phyloP scores from a whole-genome alignment of 2,329 filamentous ascomycete genomes.

The Leptodontidium sp. region DNA sequence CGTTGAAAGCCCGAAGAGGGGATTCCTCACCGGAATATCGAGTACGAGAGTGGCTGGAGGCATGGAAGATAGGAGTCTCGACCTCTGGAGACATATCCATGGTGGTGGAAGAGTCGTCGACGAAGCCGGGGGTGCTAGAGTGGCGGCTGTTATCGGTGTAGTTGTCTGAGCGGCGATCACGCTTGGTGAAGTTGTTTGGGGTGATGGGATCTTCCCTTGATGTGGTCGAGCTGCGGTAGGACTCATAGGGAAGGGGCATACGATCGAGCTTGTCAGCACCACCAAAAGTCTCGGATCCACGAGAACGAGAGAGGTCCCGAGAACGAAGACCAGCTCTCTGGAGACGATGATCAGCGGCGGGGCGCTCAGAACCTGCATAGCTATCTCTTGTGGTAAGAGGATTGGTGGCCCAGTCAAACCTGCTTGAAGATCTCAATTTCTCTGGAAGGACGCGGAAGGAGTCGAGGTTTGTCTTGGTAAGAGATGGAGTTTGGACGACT shows the following conservation, averaged over 20 bases:
- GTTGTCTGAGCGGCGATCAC: background rate
- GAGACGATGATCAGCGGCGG: background rate
- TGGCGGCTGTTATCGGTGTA: background rate
- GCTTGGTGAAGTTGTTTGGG: background rate
- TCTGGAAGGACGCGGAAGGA: constrained; percentile 12
- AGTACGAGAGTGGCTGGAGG: background rate
- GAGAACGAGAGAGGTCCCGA: constrained; percentile 3
- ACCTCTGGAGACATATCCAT: constrained; percentile 1
- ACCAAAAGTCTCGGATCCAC: background rate
- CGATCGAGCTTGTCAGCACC: background rate
- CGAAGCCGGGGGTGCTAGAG: constrained; percentile 8
- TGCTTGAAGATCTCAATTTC: constrained; percentile 14
- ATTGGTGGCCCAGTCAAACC: constrained; percentile 8
- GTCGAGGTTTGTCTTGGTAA: constrained; percentile 4
- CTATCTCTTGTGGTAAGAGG: background rate
- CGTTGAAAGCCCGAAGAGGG: background rate
- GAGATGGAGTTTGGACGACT: background rate
- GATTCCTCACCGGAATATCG: background rate
- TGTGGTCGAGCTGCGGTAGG: background rate
- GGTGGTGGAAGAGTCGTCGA: background rate
- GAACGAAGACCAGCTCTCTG: constrained; percentile 11
- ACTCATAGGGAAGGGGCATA: constrained; percentile 6
- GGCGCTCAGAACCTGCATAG: background rate
- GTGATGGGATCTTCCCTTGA: background rate
- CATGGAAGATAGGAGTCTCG: background rate